Base-by-base conservation (phyloP, 2,329 filamentous ascomycete species). In the Dactylellina drechsleri region DNA sequence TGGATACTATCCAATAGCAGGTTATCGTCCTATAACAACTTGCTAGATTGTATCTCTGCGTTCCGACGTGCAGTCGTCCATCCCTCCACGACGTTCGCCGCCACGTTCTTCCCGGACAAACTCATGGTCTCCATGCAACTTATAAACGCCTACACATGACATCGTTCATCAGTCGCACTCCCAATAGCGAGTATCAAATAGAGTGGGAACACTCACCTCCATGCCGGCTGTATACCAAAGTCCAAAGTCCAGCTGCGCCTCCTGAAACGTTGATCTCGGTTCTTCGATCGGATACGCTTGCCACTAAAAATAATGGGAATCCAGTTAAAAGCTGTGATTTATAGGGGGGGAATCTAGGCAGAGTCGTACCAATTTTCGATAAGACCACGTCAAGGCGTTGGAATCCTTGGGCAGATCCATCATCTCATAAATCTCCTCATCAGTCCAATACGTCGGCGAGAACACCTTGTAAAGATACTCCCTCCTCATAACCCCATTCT, bases 81-180 rank as follows among this genome's bases (percentile, higher is more conserved):
- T 60, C 87, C 87, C 79, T 93, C 87, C 0, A 89, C 85, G 53
- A 94, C 84, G 64, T 95, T 83, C 77, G 85, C 86, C 7, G 92
- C 92, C 18, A 95, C 89, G 80, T 95, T 95, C 86, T 87, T 92
- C 0, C 95, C 95, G 88, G 95, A 95, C 78, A 98, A 82, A 0
- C 92, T 91, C 81, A 90, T 97, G 5, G 95, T 97, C 84, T 99
- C 95, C 95, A 99, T 98, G 0, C 93, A 97, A 8, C 91, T 95
- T 78, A 98, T 96, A 81, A 99, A 97, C 78, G 90, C 90, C 83
- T 73, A 54, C 6, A 26, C 2, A 40, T 36, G 84, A 4, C 13
- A 36, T 56, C 18, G 28, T 8, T 47, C 43, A 13, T 47, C 13
- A 47, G 13, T 13, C 10, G 31, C 31, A 36, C 3, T 36, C 6